Evolutionary conservation across 2,329 filamentous ascomycete species (phyloP), one percentile per base, ranked within the genome.

Genomic region (Claviceps quebecensis): DNA sequence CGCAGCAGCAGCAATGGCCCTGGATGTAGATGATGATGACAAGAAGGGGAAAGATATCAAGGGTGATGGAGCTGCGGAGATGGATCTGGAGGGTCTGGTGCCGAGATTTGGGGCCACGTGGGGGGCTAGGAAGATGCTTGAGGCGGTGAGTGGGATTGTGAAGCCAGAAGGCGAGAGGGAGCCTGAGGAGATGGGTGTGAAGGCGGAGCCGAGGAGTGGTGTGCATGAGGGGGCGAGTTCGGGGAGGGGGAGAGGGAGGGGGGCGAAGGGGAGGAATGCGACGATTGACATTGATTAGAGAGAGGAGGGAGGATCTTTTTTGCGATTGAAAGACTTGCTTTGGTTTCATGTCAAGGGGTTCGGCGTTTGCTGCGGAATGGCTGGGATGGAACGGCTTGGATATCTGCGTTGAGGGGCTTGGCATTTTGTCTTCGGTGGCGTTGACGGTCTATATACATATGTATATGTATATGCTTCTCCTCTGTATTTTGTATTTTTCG

Each of bases 101-200:
- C 60, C 69, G 1, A 59, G 57, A 39, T 63, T 75, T 44, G 63
- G 59, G 46, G 66, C 67, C 0, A 65, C 62, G 26, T 76, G 73
- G 73, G 65, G 63, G 5, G 70, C 72, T 36, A 63, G 67, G 38
- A 64, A 72, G 54, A 61, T 74, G 44, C 63, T 75, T 51, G 66
- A 72, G 58, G 70, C 72, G 9, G 67, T 75, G 16, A 73, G 70
- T 52, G 71, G 70, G 5, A 70, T 73, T 47, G 61, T 62, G 55
- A 67, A 66, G 54, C 59, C 62, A 1, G 64, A 65, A 3, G 57
- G 57, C 0, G 52, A 59, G 46, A 56, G 57, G 2, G 56, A 52
- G 2, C 58, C 45, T 7, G 37, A 2, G 52, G 53, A n/a, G n/a
- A 6, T 26, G 6, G 6, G 7, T 26, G 23, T 26, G 23, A 9